Conservation (phyloP, 768 basidiomycete species). For the Tubosaeta brunneosetosa region DNA sequence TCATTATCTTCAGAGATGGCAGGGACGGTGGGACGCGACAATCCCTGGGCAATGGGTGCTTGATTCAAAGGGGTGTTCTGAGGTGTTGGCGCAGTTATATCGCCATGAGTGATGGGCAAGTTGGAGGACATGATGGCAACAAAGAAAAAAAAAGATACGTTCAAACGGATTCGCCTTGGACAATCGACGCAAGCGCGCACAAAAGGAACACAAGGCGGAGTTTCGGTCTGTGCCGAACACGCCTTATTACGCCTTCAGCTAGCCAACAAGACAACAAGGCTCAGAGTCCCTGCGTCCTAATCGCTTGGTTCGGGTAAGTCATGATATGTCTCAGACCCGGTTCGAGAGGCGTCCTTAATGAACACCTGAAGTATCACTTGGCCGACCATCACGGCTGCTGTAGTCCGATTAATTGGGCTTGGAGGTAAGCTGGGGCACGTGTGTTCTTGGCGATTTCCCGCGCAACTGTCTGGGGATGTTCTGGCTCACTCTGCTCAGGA, state of each 20-base stretch:
- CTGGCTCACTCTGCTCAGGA: neutral
- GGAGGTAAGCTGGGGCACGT: neutral
- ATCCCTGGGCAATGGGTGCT: constrained; percentile 71
- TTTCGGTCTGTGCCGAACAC: constrained; percentile 31
- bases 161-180: constrained; percentile 13
- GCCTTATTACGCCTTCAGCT: neutral
- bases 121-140: constrained; percentile 58
- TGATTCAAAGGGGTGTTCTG: constrained; percentile 87
- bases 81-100: constrained; percentile 85
- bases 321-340: no score
- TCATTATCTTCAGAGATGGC: constrained; percentile 83
- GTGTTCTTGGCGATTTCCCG: neutral
- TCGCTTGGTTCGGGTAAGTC: neutral
- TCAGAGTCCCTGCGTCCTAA: no score
- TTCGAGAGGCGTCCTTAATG: no score
- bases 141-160: constrained; percentile 21
- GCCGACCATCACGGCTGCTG: neutral
- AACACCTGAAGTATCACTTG: no score
- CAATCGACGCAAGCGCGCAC: constrained; percentile 24
- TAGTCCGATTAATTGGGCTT: neutral
- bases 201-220: constrained; percentile 30
- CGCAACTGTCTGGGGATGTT: neutral
- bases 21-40: constrained; percentile 85
- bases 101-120: constrained; percentile 55
- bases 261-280: no score